phyloP scores from a whole-genome alignment of 148 eudicot species.

The Cornus kousa region DNA sequence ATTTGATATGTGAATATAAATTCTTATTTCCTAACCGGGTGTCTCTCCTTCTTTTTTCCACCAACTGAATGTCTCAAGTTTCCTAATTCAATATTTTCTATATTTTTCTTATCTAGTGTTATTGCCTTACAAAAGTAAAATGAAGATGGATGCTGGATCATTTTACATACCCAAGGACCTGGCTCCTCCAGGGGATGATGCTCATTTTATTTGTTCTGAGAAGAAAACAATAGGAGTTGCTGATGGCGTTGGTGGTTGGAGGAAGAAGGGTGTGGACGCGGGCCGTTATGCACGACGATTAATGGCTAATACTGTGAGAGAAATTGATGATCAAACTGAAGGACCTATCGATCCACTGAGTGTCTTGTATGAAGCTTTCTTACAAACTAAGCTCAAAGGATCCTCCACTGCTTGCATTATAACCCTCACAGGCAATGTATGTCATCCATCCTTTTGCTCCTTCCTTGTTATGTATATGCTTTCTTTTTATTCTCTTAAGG shows the following conservation, averaged over 20 bases:
- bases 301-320: neutral
- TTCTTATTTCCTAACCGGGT: too few relatives aligned
- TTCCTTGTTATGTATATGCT: too few relatives aligned
- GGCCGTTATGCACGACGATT: neutral
- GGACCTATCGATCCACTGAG: neutral
- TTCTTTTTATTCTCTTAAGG: too few relatives aligned
- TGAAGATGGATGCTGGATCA: neutral
- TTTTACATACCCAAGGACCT: neutral
- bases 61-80: too few relatives aligned
- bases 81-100: too few relatives aligned
- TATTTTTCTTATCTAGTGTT: too few relatives aligned
- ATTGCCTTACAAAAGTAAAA: too few relatives aligned
- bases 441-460: too few relatives aligned
- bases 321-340: neutral
- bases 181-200: slow-evolving; percentile 15
- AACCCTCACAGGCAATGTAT: neutral
- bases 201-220: slow-evolving; percentile 6
- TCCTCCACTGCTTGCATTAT: slow-evolving; percentile 17
- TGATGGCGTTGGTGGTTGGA: slow-evolving; percentile 20
- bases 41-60: too few relatives aligned
- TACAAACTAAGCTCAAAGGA: slow-evolving; percentile 5
- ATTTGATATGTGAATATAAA: too few relatives aligned
- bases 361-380: slow-evolving; percentile 7
- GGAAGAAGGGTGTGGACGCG: neutral
- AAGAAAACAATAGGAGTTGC: slow-evolving; percentile 3